Evolutionary conservation across 257 asterid genomes (phyloP), one percentile per base, ranked within the genome.

Genomic region (Cinchona pubescens): DNA sequence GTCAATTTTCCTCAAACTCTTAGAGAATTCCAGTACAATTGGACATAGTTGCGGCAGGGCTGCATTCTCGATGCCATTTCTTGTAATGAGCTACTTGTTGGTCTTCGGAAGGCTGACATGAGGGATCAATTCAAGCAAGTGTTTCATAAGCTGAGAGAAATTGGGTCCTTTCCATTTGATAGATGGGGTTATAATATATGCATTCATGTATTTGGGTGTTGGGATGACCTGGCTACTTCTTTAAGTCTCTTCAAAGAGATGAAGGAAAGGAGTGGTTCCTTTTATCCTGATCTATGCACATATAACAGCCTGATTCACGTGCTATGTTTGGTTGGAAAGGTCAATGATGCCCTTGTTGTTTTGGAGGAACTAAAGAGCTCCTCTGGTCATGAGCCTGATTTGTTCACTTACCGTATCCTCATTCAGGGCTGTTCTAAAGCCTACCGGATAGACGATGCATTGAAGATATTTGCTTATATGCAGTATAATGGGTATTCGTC

Each of bases 321-420:
- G 79, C 92, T 95, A 78, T 92, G 91, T 90, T 74, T 79, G 83
- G 92, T 86, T 53, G 98, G 99, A 75, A 92, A 86, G 85, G 88
- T 94, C 69, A 86, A 86, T 79, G 98, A 94, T 79, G 96, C 96
- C 43, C 87, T 92, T 45, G 34, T 76, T 64, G 96, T 94, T 51
- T 92, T 97, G 98, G 97, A 88, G 82, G 99, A 91, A 79, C 82
- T 94, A 51, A 94, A 94, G 87, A 84, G 71, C 35, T 94, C 98
- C 53, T 92, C 97, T 2, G 96, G 89, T 71, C 91, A 88, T 51
- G 96, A 89, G 82, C 97, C 98, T 10, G 97, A 92, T 83, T 70
- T 81, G 34, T 92, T 84, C 88, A 90, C 99, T 46, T 94, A 94
- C 59, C 88, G 95, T 32, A 86, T 87, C 77, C 87, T 94, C 78